Conservation (phyloP, 2,329 filamentous ascomycete genomes). For the Colletotrichum horii region DNA sequence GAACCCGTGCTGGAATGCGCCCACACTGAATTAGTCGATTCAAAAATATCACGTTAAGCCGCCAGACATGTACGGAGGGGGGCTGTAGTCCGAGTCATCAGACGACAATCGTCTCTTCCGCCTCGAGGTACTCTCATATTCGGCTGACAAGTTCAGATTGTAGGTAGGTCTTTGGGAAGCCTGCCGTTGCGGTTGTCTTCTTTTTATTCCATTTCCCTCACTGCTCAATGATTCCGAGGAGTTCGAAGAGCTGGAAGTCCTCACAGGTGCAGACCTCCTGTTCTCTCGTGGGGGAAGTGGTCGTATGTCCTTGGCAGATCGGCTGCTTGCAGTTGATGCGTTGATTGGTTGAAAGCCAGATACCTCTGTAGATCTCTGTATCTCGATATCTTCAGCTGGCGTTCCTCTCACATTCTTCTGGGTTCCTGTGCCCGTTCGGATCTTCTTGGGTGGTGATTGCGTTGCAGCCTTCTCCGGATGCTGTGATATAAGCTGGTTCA, state of each 20-base stretch:
- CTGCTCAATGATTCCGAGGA: neutral
- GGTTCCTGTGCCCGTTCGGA: neutral
- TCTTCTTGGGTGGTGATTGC: neutral
- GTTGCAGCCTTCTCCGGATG: neutral
- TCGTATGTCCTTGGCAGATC: neutral
- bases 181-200: neutral
- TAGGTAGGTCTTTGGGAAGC: neutral
- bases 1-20: neutral
- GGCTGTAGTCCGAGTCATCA: neutral
- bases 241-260: neutral
- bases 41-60: neutral
- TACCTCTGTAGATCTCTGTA: neutral
- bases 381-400: neutral
- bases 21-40: neutral
- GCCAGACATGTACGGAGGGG: neutral
- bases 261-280: neutral
- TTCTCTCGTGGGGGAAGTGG: neutral
- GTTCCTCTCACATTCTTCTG: neutral
- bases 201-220: neutral
- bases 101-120: neutral
- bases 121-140: neutral
- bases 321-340: neutral
- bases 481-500: neutral
- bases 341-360: neutral
- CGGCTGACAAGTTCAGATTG: accelerated